phyloP scores from a whole-genome alignment of 208 protist species.

The Strigomonas culicis region DNA sequence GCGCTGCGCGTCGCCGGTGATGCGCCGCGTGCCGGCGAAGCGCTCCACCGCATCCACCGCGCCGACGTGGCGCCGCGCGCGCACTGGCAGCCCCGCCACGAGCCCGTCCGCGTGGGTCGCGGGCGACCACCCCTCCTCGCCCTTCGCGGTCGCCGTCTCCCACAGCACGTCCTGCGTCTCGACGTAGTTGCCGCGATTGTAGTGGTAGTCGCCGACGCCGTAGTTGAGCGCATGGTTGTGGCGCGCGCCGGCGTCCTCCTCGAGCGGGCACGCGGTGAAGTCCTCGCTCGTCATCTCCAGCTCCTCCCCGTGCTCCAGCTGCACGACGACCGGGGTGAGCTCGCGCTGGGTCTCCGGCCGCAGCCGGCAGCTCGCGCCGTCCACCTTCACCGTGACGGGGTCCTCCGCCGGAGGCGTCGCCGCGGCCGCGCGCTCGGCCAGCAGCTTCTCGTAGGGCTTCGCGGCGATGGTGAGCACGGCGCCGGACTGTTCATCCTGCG shows the following conservation, averaged over 20 bases:
- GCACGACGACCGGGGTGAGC: slow-evolving; percentile 53
- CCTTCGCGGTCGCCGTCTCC: slow-evolving; percentile 65
- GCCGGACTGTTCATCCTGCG: slow-evolving; percentile 48
- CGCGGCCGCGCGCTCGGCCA: neutral
- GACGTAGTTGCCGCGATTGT: slow-evolving; percentile 88
- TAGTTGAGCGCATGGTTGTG: slow-evolving; percentile 81
- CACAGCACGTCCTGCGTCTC: slow-evolving; percentile 88
- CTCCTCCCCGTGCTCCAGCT: slow-evolving; percentile 68
- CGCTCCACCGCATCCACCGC: neutral
- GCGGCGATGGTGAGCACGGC: slow-evolving; percentile 52
- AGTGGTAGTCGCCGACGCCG: slow-evolving; percentile 70
- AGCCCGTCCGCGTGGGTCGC: slow-evolving; percentile 84
- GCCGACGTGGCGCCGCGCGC: slow-evolving; percentile 50
- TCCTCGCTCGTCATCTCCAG: slow-evolving; percentile 65
- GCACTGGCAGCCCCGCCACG: slow-evolving; percentile 57
- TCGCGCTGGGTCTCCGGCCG: slow-evolving; percentile 33
- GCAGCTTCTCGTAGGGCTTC: slow-evolving; percentile 21
- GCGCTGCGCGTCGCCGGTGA: slow-evolving; percentile 64
- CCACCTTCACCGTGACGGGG: slow-evolving; percentile 25
- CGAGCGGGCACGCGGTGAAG: slow-evolving; percentile 59
- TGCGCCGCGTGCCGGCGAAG: neutral
- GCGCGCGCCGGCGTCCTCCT: slow-evolving; percentile 40
- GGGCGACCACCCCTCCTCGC: slow-evolving; percentile 82
- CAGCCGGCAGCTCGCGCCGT: slow-evolving; percentile 45
- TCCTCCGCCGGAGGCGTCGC: neutral